A percentile compares a stretch with the other conserved stretches of the same genome.
phyloP scores from a whole-genome alignment of 495 filamentous ascomycete genomes.

The Rostrohypoxylon terebratum region DNA sequence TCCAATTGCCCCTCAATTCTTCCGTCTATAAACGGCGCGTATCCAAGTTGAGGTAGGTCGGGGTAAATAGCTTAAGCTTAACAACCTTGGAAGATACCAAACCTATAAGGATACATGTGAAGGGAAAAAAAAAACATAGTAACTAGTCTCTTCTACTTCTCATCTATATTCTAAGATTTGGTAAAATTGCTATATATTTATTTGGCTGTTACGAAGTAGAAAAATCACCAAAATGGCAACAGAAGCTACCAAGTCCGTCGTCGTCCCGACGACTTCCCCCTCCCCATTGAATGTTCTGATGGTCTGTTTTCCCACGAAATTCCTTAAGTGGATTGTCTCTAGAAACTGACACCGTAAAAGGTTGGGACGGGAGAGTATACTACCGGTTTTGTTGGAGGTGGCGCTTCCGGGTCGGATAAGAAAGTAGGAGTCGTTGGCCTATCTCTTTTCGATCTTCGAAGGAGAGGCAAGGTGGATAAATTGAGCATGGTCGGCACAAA shows the following conservation, averaged over 20 bases:
- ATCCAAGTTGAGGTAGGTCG: slow-evolving; percentile 13
- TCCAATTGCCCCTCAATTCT: slow-evolving; percentile 55
- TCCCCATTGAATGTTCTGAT: slow-evolving; percentile 85
- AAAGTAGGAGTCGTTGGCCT: slow-evolving; percentile 93
- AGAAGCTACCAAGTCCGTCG: slow-evolving; percentile 31
- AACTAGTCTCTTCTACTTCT: not conserved
- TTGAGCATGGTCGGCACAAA: slow-evolving; percentile 91
- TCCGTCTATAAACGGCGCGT: slow-evolving; percentile 40
- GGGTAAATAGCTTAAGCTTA: slow-evolving; percentile 33
- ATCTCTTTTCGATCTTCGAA: slow-evolving; percentile 88
- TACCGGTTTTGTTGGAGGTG: slow-evolving; percentile 85
- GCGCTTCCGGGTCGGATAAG: slow-evolving; percentile 85
- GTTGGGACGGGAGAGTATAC: slow-evolving; percentile 96
- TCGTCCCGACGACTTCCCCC: slow-evolving; percentile 36
- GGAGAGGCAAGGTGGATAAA: slow-evolving; percentile 86
- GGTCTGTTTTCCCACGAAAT: slow-evolving; percentile 61
- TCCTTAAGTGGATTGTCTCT: slow-evolving; percentile 19
- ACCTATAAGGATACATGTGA: slow-evolving; percentile 12
- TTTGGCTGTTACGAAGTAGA: not conserved
- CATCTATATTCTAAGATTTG: not conserved
- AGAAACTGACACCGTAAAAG: slow-evolving; percentile 54
- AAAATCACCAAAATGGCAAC: slow-evolving; percentile 32
- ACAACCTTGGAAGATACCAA: slow-evolving; percentile 15
- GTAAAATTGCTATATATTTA: not conserved
- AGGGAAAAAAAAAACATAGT: not conserved